Percentiles rank a stretch among this genome's conserved stretches.
These are phyloP conservation scores for Helichrysum umbraculigerum DNA, from an alignment of 129 eudicot genomes.

Conservation along the genomic window DNA sequence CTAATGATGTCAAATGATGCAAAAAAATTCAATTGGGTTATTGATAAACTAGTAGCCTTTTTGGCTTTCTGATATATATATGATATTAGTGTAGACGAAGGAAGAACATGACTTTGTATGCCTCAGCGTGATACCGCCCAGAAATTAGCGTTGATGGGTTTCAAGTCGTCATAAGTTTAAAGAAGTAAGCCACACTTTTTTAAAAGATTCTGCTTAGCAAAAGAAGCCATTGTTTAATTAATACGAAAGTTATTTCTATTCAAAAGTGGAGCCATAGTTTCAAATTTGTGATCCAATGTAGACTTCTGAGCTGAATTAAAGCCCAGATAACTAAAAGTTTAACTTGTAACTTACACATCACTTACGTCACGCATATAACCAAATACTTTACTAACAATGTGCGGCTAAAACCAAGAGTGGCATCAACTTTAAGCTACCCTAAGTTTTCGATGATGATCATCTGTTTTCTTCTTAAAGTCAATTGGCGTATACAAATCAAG, in stretches of 20 bases:
- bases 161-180: background rate
- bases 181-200: background rate
- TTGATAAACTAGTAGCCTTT: constrained; percentile 12
- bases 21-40: background rate
- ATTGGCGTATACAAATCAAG: too few species aligned
- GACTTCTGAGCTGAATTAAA: constrained; percentile 4
- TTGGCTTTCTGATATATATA: background rate
- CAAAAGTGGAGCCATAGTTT: constrained; percentile 1
- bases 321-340: constrained; percentile 5
- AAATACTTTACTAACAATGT: background rate
- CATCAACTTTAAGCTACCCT: background rate
- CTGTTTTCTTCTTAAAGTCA: background rate
- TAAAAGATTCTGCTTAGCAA: constrained; percentile 17
- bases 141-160: too few species aligned
- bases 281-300: background rate
- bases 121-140: background rate
- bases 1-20: constrained; percentile 7
- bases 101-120: constrained; percentile 8
- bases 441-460: background rate
- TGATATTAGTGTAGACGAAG: background rate
- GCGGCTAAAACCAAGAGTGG: background rate
- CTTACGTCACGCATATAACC: too few species aligned
- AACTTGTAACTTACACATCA: background rate
- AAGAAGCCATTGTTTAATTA: background rate
- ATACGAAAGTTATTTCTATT: constrained; percentile 3